Percentiles rank a stretch among this genome's conserved stretches.
Evolutionary conservation across 805 yeast genomes (phyloP).

Genomic region (Lipomyces mesembrius): DNA sequence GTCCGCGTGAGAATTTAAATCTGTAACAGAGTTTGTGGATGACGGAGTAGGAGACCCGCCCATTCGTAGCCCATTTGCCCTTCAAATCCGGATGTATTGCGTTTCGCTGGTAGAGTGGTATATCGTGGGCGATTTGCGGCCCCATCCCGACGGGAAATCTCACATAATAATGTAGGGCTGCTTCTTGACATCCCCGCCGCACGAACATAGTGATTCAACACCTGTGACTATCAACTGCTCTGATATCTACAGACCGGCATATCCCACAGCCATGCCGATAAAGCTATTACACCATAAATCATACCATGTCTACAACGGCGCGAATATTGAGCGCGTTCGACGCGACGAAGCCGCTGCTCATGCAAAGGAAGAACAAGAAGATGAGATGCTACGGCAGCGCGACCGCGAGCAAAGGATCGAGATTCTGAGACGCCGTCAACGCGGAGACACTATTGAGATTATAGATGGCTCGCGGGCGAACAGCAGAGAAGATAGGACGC

Average conservation of each 20-base stretch:
- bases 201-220: background rate
- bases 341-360: slow-evolving; percentile 43
- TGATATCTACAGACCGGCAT: background rate
- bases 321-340: slow-evolving; percentile 41
- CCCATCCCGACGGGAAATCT: too few relatives aligned
- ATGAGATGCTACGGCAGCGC: slow-evolving; percentile 16
- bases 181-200: background rate
- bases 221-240: background rate
- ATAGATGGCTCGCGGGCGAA: background rate
- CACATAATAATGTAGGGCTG: too few relatives aligned
- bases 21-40: background rate
- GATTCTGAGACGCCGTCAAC: slow-evolving; percentile 27
- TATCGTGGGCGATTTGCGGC: background rate
- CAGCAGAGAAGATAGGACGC: slow-evolving; percentile 2
- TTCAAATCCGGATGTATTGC: background rate
- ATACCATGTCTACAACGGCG: slow-evolving; percentile 42
- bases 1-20: background rate
- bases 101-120: background rate
- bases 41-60: background rate
- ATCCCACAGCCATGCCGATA: slow-evolving; percentile 38
- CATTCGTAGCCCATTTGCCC: background rate
- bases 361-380: slow-evolving; percentile 26
- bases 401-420: slow-evolving; percentile 35
- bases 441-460: slow-evolving; percentile 13
- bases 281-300: slow-evolving; percentile 43